These are phyloP conservation scores for Rhizophagus sp. DNA, from an alignment of 192 early-diverging fungal species.

Conservation along the genomic window DNA sequence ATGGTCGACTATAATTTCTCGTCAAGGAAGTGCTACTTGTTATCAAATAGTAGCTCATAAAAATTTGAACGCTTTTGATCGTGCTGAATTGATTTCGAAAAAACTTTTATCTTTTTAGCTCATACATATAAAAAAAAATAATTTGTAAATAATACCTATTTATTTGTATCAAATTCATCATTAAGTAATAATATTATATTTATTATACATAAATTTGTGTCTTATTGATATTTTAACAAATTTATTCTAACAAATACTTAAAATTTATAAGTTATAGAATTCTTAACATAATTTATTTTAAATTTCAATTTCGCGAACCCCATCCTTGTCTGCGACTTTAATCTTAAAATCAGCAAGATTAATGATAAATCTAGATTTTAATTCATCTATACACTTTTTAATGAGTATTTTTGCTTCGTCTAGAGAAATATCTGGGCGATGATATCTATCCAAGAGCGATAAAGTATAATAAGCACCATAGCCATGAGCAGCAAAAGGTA, in stretches of 20 bases:
- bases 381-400: constrained; percentile 79
- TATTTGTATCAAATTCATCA: no score
- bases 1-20: constrained; percentile 93
- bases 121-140: no score
- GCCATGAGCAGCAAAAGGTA: constrained; percentile 89
- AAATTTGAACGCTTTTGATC: constrained; percentile 95
- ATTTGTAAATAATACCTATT: no score
- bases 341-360: constrained; percentile 82
- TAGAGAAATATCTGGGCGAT: constrained; percentile 74
- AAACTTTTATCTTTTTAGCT: constrained; percentile 23
- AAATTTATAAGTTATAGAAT: no score
- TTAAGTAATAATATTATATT: no score
- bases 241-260: no score
- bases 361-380: constrained; percentile 82
- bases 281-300: constrained; percentile 32
- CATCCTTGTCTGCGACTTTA: constrained; percentile 87
- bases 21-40: constrained; percentile 95
- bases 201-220: no score
- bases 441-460: constrained; percentile 93
- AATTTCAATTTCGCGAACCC: constrained; percentile 66
- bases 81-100: constrained; percentile 62
- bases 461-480: constrained; percentile 89
- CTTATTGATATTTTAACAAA: no score
- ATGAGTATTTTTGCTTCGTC: constrained; percentile 86
- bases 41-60: constrained; percentile 97